Base-by-base conservation (phyloP, 2,329 filamentous ascomycete species). In the Knufia petricola region DNA sequence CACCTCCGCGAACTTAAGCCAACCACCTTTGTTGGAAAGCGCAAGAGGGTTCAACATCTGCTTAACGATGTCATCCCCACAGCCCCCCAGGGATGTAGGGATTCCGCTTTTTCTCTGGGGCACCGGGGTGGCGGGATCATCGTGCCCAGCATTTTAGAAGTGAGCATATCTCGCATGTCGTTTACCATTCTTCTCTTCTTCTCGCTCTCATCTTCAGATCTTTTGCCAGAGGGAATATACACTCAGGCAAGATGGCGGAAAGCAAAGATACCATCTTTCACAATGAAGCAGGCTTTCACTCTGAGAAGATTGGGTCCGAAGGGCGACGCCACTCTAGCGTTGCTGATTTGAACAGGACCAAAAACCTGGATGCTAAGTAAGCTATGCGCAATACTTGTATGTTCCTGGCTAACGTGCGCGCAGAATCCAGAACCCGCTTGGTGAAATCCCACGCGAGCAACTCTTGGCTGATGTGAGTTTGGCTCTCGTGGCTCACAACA, bases 381-480 rank as follows among this genome's bases (percentile, higher is more conserved):
- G 34, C 13, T 3, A 3, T 17, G 19, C 12, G 6, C 26, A 24
- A 7, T 21, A 9, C 40, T 15, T 36, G 24, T 10, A 21, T n/a
- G 23, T 45, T 40, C 30, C 31, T 30, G 19, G 17, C 45, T 48
- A 13, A 48, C 12, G 17, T 13, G 32, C 15, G 42, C 12, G 7
- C 34, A 60, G 59, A 24, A 58, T 60, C 46, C 51, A 49, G 4
- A 60, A 60, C 36, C 58, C 58, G n/a, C 52, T 60, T 3, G 53
- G 54, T 23, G 57, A 56, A 6, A 52, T 60, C 20, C 39, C 57
- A 7, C 52, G 51, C 34, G 49, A 52, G n/a, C 52, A 51, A 38
- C 48, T 60, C 12, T 40, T 54, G 26, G 50, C 54, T n/a, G 67
- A 69, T 4, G 68, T 66, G 4, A 37, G 34, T 37, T 37, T 20